Conservation (phyloP, 768 basidiomycete genomes). For the Panaeolus papilionaceus region DNA sequence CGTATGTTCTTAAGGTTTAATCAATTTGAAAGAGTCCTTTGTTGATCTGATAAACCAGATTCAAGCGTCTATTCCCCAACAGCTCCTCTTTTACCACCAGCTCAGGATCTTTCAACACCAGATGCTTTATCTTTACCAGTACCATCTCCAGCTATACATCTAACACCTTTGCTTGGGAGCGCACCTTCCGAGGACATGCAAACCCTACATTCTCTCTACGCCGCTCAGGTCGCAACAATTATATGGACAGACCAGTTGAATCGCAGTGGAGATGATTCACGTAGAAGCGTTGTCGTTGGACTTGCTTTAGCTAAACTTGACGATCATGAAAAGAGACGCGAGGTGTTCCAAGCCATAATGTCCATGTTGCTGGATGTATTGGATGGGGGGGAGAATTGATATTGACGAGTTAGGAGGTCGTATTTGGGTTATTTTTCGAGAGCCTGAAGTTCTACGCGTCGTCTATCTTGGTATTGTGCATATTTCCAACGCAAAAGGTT, state of each 20-base stretch:
- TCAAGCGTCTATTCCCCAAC: slow-evolving; percentile 80
- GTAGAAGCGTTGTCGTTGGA: slow-evolving; percentile 75
- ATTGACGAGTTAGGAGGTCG: slow-evolving; percentile 1
- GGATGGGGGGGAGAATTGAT: not conserved
- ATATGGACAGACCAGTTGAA: slow-evolving; percentile 66
- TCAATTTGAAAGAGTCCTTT: slow-evolving; percentile 9
- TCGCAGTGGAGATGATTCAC: slow-evolving; percentile 45
- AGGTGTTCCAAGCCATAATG: slow-evolving; percentile 58
- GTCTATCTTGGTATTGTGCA: slow-evolving; percentile 47
- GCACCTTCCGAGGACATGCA: slow-evolving; percentile 72
- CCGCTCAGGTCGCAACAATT: slow-evolving; percentile 85
- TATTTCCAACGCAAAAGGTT: slow-evolving; percentile 74
- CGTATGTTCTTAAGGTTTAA: slow-evolving; percentile 46
- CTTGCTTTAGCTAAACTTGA: slow-evolving; percentile 62
- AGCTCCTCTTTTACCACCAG: slow-evolving; percentile 51
- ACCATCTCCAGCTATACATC: slow-evolving; percentile 74
- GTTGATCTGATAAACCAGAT: slow-evolving; percentile 55
- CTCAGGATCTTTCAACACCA: slow-evolving; percentile 40
- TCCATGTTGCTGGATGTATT: slow-evolving; percentile 36
- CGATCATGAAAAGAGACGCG: slow-evolving; percentile 36
- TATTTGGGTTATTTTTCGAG: slow-evolving; percentile 48
- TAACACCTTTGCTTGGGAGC: slow-evolving; percentile 80
- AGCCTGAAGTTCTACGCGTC: slow-evolving; percentile 43
- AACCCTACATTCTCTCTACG: slow-evolving; percentile 80
- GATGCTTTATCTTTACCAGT: slow-evolving; percentile 51